Evolutionary conservation across 257 asterid species (phyloP), one percentile per base, ranked within the genome.

Genomic region (Nicotiana attenuata): DNA sequence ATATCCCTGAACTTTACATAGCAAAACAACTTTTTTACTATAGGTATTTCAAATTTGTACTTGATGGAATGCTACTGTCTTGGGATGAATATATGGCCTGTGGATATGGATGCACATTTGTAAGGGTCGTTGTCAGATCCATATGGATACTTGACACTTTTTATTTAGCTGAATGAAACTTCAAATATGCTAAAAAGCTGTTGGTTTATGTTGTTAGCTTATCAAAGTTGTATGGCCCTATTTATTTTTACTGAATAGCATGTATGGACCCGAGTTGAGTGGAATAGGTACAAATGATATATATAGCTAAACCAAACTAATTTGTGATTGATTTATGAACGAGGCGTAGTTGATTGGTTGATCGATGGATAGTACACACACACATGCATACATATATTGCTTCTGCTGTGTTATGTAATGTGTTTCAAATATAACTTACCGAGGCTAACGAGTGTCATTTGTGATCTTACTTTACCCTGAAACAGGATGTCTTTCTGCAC

Each of bases 401-500:
- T 78, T 56, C 13, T 60, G 82, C 24, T 38, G 75, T 56, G 33
- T 38, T 59, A 41, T 38, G n/a, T 22, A 10, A 59, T 59, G 24
- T 13, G 22, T 79, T 79, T 57, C 67, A 33, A 28, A 29, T 52
- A 29, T 35, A 29, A 50, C 24, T 65, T 20, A 15, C 19, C 6
- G 56, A 19, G 10, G 14, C 69, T 63, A 31, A 20, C n/a, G 77
- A 75, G 67, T 22, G n/a, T 77, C 16, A 19, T 45, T 52, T 52
- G 41, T 35, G 33, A 63, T 55, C 81, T 65, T 26, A 20, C 28
- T 78, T 80, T 28, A 10, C 69, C 59, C 10, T 57, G 52, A 63
- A 77, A 82, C 94, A 95, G 99, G 98, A 11, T 85, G 96, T 81
- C 85, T 95, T 71, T 87, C 87, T 82, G 88, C 93, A 80, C 77